phyloP scores from a whole-genome alignment of 805 yeast genomes.

The Saccharomycopsis amapae region DNA sequence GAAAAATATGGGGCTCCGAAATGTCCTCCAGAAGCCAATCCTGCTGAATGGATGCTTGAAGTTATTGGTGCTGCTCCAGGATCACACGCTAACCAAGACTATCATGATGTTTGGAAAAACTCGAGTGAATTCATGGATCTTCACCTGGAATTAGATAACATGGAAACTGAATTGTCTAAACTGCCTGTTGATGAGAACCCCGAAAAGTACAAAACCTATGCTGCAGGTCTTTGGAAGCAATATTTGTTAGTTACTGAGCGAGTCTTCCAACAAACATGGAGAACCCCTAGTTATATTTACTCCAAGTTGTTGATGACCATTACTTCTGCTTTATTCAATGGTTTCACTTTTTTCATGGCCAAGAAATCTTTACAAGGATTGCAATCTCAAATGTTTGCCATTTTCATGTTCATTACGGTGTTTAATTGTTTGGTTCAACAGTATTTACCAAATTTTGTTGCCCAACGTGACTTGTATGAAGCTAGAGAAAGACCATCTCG shows the following conservation, averaged over 20 bases:
- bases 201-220: slow-evolving; percentile 33
- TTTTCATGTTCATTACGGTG: slow-evolving; percentile 48
- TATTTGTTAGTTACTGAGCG: slow-evolving; percentile 40
- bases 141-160: slow-evolving; percentile 42
- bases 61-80: slow-evolving; percentile 81
- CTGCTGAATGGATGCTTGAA: slow-evolving; percentile 70
- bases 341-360: slow-evolving; percentile 63
- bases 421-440: slow-evolving; percentile 53
- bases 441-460: slow-evolving; percentile 51
- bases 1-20: slow-evolving; percentile 66
- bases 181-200: slow-evolving; percentile 28
- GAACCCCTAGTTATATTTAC: slow-evolving; percentile 56
- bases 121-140: slow-evolving; percentile 46
- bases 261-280: slow-evolving; percentile 55
- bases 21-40: slow-evolving; percentile 56
- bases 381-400: slow-evolving; percentile 54
- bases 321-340: slow-evolving; percentile 52
- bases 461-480: slow-evolving; percentile 58
- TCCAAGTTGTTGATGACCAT: slow-evolving; percentile 47
- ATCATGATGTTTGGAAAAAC: slow-evolving; percentile 55
- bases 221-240: slow-evolving; percentile 38
- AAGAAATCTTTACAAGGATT: slow-evolving; percentile 54
- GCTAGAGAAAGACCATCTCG: slow-evolving; percentile 69
- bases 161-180: slow-evolving; percentile 43
- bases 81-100: slow-evolving; percentile 49